Conservation (phyloP, 2,329 filamentous ascomycete species). For the Emergomyces orientalis region DNA sequence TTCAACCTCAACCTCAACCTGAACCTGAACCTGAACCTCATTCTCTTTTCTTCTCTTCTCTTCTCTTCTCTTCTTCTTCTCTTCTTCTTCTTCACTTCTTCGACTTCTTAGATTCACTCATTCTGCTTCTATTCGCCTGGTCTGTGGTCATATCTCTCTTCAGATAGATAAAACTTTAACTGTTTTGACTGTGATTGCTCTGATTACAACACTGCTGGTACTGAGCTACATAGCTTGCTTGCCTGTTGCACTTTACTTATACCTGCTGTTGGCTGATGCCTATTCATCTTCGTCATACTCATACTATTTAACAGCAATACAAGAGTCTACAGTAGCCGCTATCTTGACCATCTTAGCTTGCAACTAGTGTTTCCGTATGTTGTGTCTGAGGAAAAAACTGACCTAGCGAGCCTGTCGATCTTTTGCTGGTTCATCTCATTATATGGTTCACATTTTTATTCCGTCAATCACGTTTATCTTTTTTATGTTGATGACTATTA, state of each 20-base stretch:
- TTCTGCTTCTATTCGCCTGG: not conserved
- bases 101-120: not conserved
- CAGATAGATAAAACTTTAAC: not conserved
- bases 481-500: not conserved
- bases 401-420: not conserved
- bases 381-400: not conserved
- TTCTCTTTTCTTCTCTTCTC: not conserved
- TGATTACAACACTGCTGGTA: not conserved
- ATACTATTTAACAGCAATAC: not conserved
- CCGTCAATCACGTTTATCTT: not conserved
- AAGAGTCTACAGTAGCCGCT: not conserved
- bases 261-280: not conserved
- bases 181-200: not conserved
- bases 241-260: not conserved
- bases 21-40: not conserved
- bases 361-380: not conserved
- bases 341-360: not conserved
- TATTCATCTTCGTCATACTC: not conserved
- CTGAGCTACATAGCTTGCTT: not conserved
- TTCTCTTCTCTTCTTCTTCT: not conserved
- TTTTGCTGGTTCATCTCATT: not conserved
- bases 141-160: not conserved
- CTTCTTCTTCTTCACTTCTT: not conserved
- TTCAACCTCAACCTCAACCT: too few relatives aligned
- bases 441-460: not conserved